Evolutionary conservation across 2,329 filamentous ascomycete species (phyloP).

Genomic region (Sporothrix humicola): DNA sequence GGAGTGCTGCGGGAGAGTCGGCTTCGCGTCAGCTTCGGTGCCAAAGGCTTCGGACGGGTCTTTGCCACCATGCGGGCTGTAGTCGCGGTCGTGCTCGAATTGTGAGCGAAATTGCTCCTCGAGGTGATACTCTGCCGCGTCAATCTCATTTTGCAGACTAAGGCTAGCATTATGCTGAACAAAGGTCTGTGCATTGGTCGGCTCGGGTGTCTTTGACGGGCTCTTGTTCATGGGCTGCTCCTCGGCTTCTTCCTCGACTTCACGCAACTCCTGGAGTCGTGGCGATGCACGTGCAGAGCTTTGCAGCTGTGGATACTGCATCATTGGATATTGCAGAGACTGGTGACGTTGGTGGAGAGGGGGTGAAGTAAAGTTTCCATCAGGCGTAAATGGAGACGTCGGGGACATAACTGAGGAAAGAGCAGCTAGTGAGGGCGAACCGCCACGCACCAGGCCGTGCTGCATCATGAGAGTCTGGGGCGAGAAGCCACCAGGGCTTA

Average conservation of each 20-base stretch:
- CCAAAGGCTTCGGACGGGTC: conserved; percentile 41
- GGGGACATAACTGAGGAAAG: conserved; percentile 66
- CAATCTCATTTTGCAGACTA: conserved; percentile 81
- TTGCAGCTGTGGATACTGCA: conserved; percentile 63
- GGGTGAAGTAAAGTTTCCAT: conserved; percentile 53
- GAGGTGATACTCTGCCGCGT: conserved; percentile 83
- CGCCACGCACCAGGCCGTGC: conserved; percentile 59
- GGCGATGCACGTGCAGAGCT: conserved; percentile 63
- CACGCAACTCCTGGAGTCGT: conserved; percentile 73
- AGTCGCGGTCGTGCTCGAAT: conserved; percentile 74
- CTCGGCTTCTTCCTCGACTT: conserved; percentile 69
- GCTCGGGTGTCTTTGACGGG: conserved; percentile 61
- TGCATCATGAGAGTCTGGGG: conserved; percentile 60
- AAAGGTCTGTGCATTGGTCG: conserved; percentile 42
- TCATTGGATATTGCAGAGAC: conserved; percentile 62
- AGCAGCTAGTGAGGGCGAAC: conserved; percentile 68
- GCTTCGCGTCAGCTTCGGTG: conserved; percentile 36
- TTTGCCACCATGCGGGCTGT: conserved; percentile 66
- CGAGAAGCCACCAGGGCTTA: conserved; percentile 65
- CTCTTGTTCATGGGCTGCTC: conserved; percentile 51
- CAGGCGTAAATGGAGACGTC: conserved; percentile 65
- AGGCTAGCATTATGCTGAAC: conserved; percentile 73
- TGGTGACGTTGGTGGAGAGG: conserved; percentile 62
- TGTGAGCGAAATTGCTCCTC: conserved; percentile 80
- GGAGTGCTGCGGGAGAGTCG: conserved; percentile 46